Evolutionary conservation across 1,284 basidiomycete species (phyloP).

Genomic region (Pseudozyma pruni): DNA sequence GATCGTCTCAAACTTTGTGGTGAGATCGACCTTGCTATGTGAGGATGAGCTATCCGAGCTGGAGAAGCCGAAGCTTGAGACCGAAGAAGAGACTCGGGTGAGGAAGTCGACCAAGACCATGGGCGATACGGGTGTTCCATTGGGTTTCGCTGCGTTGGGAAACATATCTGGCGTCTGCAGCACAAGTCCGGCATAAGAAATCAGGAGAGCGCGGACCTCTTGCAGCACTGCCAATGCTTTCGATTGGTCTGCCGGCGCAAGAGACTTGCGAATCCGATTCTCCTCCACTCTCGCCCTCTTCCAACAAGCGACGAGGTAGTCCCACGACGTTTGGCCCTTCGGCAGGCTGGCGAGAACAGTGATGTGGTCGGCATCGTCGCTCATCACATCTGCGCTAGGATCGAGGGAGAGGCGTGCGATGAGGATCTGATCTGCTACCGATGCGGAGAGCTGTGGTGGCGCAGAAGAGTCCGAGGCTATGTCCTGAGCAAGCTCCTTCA

Average conservation of each 20-base stretch:
- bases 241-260: constrained; percentile 76
- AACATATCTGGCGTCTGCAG: constrained; percentile 93
- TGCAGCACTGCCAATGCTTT: constrained; percentile 66
- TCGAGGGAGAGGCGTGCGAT: constrained; percentile 88
- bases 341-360: constrained; percentile 83
- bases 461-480: constrained; percentile 75
- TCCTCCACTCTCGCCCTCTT: constrained; percentile 70
- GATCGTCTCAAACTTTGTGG: constrained; percentile 61
- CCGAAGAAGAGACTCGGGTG: constrained; percentile 55
- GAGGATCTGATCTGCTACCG: constrained; percentile 79
- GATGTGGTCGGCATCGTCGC: constrained; percentile 83
- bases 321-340: constrained; percentile 82
- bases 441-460: constrained; percentile 31
- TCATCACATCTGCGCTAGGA: constrained; percentile 77
- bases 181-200: constrained; percentile 89
- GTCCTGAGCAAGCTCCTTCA: constrained; percentile 81
- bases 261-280: constrained; percentile 65
- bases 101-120: constrained; percentile 72
- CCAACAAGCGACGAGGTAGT: constrained; percentile 92
- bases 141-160: constrained; percentile 69
- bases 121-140: constrained; percentile 70
- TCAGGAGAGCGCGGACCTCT: constrained; percentile 72
- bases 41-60: constrained; percentile 20
- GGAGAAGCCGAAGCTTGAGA: constrained; percentile 63
- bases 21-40: constrained; percentile 27